Base-by-base conservation (phyloP, 2,329 filamentous ascomycete genomes). In the Talaromyces marneffei region DNA sequence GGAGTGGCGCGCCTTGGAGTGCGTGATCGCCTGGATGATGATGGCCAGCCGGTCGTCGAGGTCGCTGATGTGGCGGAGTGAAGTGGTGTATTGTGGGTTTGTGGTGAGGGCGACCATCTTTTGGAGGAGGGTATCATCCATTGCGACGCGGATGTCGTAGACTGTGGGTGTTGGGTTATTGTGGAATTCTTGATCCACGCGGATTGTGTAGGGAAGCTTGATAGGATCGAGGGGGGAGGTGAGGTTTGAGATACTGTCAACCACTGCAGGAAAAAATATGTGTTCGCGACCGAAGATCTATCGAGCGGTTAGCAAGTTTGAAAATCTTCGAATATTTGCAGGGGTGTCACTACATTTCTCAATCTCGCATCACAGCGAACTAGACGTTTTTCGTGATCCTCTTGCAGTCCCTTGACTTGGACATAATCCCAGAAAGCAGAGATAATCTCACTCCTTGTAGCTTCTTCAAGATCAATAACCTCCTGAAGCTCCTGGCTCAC, bases 401-500 rank as follows among this genome's bases (percentile, higher is more conserved):
- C 93, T 73, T 96, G 91, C 52, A 99, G 80, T 18, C 88, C 87
- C 80, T 90, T 89, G 20, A 90, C 82, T 67, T 91, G 88, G 66
- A 96, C 90, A 70, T 99, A 99, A 72, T 97, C 92, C 91, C 92
- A 99, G 33, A 99, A 84, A 14, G 90, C 92, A 82, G 95, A 90
- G 29, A 96, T 87, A 6, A 92, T 89, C 64, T 94, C 92, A 40
- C 91, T 88, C 31, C 92, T 87, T 29, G 94, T 93, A 56, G 91
- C 93, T 74, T 96, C 91, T 54, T 87, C 83, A 69, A 90, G 90
- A 70, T 97, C 94, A 18, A 97, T 81, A 14, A 97, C 83, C 55
- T 95, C 89, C 10, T 91, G 87, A 50, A 99, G 80, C 61, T 87
- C 85, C 55, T 88, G 86, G 75, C 87, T 94, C 27, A 97, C 78